Evolutionary conservation across 192 early-diverging fungal genomes (phyloP).

Genomic region (Rhizophagus sp.): DNA sequence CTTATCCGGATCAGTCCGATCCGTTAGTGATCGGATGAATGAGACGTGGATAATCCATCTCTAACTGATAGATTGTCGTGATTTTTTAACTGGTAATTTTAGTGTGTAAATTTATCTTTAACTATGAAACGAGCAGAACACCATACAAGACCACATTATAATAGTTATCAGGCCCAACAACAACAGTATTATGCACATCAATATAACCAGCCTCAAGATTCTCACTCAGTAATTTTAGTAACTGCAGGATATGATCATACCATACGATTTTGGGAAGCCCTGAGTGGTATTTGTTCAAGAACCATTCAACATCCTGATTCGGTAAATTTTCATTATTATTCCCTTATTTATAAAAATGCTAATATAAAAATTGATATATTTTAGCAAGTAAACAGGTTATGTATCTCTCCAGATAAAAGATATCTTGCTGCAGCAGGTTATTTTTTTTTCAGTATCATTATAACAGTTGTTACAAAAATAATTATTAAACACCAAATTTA

Average conservation of each 20-base stretch:
- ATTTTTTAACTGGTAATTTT: no score
- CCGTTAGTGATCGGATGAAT: no score
- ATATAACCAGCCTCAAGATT: constrained; percentile 51
- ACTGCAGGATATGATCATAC: constrained; percentile 81
- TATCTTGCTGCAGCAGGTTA: constrained; percentile 80
- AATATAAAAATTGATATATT: not conserved
- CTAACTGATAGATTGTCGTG: no score
- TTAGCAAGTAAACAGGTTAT: constrained; percentile 85
- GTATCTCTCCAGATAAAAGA: constrained; percentile 87
- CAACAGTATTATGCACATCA: constrained; percentile 35
- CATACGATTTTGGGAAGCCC: constrained; percentile 75
- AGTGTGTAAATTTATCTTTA: not conserved
- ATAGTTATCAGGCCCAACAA: constrained; percentile 35
- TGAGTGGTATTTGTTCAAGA: constrained; percentile 62
- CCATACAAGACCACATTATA: constrained; percentile 31
- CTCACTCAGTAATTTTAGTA: constrained; percentile 61
- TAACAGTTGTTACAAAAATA: not conserved
- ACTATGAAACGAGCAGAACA: constrained; percentile 17
- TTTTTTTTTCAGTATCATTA: not conserved
- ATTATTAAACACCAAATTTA: not conserved
- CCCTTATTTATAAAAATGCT: not conserved
- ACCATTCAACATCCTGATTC: constrained; percentile 82
- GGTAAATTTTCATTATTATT: constrained; percentile 39
- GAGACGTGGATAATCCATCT: no score
- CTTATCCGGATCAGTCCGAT: no score